Base-by-base conservation (phyloP, 352 stramenopile genomes). In the Saprolegnia diclina region DNA sequence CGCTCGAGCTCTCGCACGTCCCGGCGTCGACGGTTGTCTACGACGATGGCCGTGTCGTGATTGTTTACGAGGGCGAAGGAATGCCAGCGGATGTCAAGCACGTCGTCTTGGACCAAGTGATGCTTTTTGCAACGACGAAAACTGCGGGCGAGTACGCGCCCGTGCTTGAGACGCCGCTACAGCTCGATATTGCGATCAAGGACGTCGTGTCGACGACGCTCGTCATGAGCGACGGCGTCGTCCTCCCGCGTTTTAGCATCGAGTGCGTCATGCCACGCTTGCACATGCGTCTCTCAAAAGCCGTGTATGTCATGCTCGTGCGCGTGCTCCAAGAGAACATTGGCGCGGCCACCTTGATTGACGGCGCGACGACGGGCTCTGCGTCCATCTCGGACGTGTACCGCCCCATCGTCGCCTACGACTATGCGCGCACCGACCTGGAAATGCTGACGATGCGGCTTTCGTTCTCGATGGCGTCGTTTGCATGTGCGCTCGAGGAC, bases 251-350 rank as follows among this genome's bases (percentile, higher is more conserved):
- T 18, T 88, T 94, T 32, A 82, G 76, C 5, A 80, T 94, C 35
- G 61, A 66, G 9, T 67, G 74, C 24, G 29, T 61, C 9, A 78
- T 81, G 73, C 46, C 54, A n/a, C 65, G 73, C 5, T 32, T 82
- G 37, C 44, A 71, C 38, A 42, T 73, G 32, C 9, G 65, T 5
- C 50, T 73, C 21, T 37, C 46, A 4, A 53, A 57, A 19, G 57
- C 45, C 50, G 63, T 88, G 29, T 94, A 94, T 64, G 55, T 91
- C 40, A 79, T 80, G 26, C 75, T 89, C n/a, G 73, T 94, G 5
- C 79, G 73, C 4, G 53, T 94, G 0, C 62, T 92, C 22, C 56
- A 79, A 37, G 76, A 91, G 21, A 94, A 94, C 71, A 90, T 94
- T 65, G 80, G 83, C 14, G 86, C 81, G 1, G 82, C 91, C 7